Percentiles rank a stretch among this genome's conserved stretches.
phyloP scores from a whole-genome alignment of 129 eudicot species.

The Gnaphalium uliginosum region DNA sequence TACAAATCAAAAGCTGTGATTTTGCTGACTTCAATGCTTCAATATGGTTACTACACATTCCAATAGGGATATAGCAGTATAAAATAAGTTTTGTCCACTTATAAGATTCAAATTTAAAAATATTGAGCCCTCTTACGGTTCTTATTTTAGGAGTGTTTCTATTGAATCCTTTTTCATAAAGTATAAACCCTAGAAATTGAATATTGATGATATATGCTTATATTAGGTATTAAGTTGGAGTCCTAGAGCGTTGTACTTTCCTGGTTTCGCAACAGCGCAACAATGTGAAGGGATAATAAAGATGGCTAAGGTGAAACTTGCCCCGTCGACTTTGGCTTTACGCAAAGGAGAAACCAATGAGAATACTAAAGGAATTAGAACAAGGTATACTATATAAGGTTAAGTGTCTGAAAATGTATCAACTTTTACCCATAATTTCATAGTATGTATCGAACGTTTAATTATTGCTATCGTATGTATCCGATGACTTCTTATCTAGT shows the following conservation, averaged over 20 bases:
- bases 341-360: constrained; percentile 84
- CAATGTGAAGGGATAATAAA: constrained; percentile 67
- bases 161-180: neutral
- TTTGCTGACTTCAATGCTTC: neutral
- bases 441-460: too few species aligned
- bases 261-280: constrained; percentile 71
- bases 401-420: too few species aligned
- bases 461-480: too few species aligned
- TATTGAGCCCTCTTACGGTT: too few species aligned
- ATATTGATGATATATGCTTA: neutral
- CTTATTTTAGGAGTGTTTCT: too few species aligned
- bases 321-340: constrained; percentile 79
- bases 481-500: too few species aligned
- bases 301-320: constrained; percentile 62
- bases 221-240: constrained; percentile 79
- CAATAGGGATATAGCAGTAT: neutral
- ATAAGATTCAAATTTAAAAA: too few species aligned
- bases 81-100: neutral
- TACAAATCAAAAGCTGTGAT: too few species aligned
- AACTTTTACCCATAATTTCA: too few species aligned
- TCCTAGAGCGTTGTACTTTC: constrained; percentile 80
- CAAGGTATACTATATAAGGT: constrained; percentile 50
- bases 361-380: constrained; percentile 73
- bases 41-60: neutral
- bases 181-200: neutral